Evolutionary conservation across 179 eudicot genomes (phyloP), one percentile per base, ranked within the genome.

Genomic region (Patellifolia procumbens): DNA sequence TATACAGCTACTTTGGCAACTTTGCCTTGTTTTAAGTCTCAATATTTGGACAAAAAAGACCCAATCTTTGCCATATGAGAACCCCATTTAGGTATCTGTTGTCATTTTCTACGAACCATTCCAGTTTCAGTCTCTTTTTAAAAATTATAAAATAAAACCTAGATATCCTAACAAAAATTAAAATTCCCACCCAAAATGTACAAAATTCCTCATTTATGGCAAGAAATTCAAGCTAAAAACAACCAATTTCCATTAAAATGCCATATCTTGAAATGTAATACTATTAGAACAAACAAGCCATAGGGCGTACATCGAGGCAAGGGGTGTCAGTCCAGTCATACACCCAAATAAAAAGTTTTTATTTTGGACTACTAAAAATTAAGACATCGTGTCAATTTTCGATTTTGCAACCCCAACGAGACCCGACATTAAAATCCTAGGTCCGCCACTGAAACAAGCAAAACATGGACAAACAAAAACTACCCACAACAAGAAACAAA

Each of bases 11-110:
- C 37, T 58, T 77, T 60, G 43, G 58, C 60, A 20, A 31, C 37
- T 58, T 77, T 60, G 43, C 34, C 28, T 70, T 52, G 31, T 61
- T 69, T 76, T n/a, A 20, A 62, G 39, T 71, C 72, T 42, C 70
- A 61, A n/a, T 29, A 43, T 32, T 58, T 58, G 69, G 56, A 60
- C 55, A 32, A 43, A 76, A 78, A 68, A 49, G 63, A 72, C 68
- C 73, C 60, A 74, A 74, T 24, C 74, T 82, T 82, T 61, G 31
- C 56, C 15, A 68, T 68, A 31, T 52, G 61, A 78, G 68, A 81
- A 69, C 73, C 66, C 60, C 76, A 74, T 73, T 52, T 2, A 42
- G 59, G 58, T 35, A 69, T 67, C 32, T 43, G 63, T 81, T 77
- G 78, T 76, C 81, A 22, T 49, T 68, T 73, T 73, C 49, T 60